Evolutionary conservation across 2,329 filamentous ascomycete species (phyloP).

Genomic region (Domatiomyces catenatus): DNA sequence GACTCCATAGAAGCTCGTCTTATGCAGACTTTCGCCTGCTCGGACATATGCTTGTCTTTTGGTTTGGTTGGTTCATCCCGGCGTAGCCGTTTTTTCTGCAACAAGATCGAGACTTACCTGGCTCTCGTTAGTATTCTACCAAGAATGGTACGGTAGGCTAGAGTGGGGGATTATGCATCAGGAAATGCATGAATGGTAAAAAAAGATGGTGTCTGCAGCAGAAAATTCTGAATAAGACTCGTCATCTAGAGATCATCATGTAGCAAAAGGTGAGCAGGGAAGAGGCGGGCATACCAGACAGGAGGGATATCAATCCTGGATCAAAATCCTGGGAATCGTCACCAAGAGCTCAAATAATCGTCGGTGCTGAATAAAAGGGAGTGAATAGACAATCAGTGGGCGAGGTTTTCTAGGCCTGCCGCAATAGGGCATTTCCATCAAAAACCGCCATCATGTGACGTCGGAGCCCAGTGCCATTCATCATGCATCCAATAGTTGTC

Average conservation of each 20-base stretch:
- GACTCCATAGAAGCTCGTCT: constrained; percentile 36
- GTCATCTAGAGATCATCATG: constrained; percentile 45
- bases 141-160: neutral
- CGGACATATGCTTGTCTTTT: constrained; percentile 98
- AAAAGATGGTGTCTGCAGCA: constrained; percentile 43
- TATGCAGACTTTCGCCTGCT: constrained; percentile 38
- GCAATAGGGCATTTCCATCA: constrained; percentile 80
- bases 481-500: constrained; percentile 38
- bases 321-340: neutral
- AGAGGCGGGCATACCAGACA: constrained; percentile 6
- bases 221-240: constrained; percentile 47
- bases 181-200: constrained; percentile 48
- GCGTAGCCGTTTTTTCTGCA: neutral
- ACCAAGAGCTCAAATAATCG: neutral
- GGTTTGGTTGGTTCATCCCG: constrained; percentile 68
- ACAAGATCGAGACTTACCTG: neutral
- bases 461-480: constrained; percentile 99
- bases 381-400: constrained; percentile 54
- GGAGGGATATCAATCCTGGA: constrained; percentile 4
- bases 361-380: neutral
- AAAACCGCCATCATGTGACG: constrained; percentile 38
- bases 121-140: neutral
- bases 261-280: constrained; percentile 12
- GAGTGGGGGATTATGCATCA: neutral
- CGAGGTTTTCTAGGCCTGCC: constrained; percentile 99